Conservation (phyloP, 768 basidiomycete species). For the Phylloporus sp. region DNA sequence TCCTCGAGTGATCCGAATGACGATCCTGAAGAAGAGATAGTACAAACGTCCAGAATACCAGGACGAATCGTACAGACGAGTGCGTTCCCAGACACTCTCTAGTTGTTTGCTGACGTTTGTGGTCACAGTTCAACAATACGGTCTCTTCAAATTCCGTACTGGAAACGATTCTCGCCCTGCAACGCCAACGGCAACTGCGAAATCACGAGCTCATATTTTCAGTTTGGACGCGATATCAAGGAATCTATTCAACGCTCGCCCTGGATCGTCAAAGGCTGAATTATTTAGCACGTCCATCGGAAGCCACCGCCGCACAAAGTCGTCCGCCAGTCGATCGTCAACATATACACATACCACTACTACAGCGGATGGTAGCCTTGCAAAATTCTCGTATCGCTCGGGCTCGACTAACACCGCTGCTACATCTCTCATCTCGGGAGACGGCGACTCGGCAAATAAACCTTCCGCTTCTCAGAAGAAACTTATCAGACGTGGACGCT, state of each 20-base stretch:
- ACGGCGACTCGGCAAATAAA: constrained; percentile 53
- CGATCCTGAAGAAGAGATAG: constrained; percentile 77
- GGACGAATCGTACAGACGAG: constrained; percentile 78
- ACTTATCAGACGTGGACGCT: constrained; percentile 45
- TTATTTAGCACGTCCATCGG: constrained; percentile 73
- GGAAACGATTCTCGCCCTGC: constrained; percentile 74
- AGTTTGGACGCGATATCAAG: constrained; percentile 87
- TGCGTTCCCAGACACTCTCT: constrained; percentile 37
- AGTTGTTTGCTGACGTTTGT: not conserved
- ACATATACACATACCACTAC: constrained; percentile 67
- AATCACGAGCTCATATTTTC: constrained; percentile 76
- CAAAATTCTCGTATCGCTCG: constrained; percentile 70
- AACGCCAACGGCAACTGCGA: constrained; percentile 78
- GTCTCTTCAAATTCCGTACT: constrained; percentile 84
- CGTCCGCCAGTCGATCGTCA: constrained; percentile 69
- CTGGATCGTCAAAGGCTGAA: constrained; percentile 68
- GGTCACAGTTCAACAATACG: constrained; percentile 74
- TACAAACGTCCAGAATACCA: constrained; percentile 71
- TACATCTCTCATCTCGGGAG: constrained; percentile 57
- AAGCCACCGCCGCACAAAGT: constrained; percentile 58
- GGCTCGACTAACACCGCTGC: constrained; percentile 62
- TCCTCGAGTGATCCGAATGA: constrained; percentile 71
- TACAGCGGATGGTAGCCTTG: constrained; percentile 62
- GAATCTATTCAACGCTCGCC: constrained; percentile 74
- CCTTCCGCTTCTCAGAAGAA: constrained; percentile 45